Evolutionary conservation across 1,284 basidiomycete genomes (phyloP).

Genomic region (Polyporus tsugae): DNA sequence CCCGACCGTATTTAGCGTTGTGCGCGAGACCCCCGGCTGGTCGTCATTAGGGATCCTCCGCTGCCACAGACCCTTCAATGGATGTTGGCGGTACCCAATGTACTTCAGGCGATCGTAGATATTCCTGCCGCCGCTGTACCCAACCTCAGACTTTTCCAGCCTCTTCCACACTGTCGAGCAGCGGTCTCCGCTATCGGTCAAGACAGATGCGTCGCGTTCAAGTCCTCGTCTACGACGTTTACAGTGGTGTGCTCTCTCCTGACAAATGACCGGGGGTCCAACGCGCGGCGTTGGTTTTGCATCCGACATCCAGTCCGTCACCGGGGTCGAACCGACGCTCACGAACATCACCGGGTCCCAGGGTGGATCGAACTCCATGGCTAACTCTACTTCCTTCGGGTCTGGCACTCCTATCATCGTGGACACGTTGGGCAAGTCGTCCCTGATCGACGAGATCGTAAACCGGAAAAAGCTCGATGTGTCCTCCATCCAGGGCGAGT

Average conservation of each 20-base stretch:
- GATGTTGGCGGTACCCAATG: too few species aligned
- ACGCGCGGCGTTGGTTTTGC: constrained; percentile 68
- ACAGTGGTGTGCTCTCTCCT: constrained; percentile 57
- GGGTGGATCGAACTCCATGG: too few species aligned
- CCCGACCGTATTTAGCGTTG: too few species aligned
- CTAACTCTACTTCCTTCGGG: constrained; percentile 32
- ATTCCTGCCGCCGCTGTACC: too few species aligned
- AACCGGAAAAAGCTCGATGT: constrained; percentile 62
- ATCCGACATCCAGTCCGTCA: constrained; percentile 67
- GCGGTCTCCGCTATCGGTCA: constrained; percentile 46
- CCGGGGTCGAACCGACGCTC: constrained; percentile 56
- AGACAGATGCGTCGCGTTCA: constrained; percentile 43
- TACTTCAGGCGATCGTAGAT: too few species aligned
- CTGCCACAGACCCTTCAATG: too few species aligned
- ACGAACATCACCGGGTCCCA: constrained; percentile 58
- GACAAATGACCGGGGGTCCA: constrained; percentile 75
- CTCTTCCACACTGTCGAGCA: constrained; percentile 7
- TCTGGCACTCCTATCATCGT: constrained; percentile 60
- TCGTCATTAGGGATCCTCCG: too few species aligned
- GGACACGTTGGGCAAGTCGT: constrained; percentile 77
- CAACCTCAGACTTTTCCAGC: constrained; percentile 16
- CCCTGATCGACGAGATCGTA: constrained; percentile 63
- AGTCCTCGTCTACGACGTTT: constrained; percentile 43
- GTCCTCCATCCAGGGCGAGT: constrained; percentile 64
- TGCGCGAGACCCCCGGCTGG: too few species aligned